phyloP scores from a whole-genome alignment of 345 rosid genomes.

The Camelina hispida region DNA sequence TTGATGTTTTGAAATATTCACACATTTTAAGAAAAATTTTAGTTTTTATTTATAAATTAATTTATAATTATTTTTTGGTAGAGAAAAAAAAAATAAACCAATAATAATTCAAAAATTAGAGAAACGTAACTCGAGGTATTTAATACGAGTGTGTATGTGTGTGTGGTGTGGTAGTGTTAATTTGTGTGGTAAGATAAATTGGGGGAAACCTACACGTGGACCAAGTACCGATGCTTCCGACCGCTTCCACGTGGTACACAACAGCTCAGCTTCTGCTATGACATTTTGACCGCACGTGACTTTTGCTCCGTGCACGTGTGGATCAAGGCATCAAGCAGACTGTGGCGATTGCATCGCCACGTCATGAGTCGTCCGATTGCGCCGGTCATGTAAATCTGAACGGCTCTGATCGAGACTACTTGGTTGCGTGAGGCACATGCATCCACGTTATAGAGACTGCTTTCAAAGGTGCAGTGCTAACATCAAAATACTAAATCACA shows the following conservation, averaged over 20 bases:
- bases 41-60: no score
- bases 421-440: not conserved
- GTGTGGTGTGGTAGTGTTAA: no score
- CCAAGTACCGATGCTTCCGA: constrained; percentile 49
- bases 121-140: constrained; percentile 24
- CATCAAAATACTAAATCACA: not conserved
- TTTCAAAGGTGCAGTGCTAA: not conserved
- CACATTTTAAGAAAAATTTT: no score
- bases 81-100: no score
- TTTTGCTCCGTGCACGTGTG: constrained; percentile 40
- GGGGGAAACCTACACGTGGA: constrained; percentile 35
- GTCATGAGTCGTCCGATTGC: constrained; percentile 37
- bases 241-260: constrained; percentile 36
- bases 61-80: no score
- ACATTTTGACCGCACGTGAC: constrained; percentile 47
- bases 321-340: constrained; percentile 14
- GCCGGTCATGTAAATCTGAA: constrained; percentile 26
- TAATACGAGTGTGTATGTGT: not conserved
- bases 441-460: not conserved
- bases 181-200: constrained; percentile 21
- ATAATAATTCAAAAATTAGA: no score
- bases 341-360: constrained; percentile 29
- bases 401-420: constrained; percentile 19
- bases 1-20: no score
- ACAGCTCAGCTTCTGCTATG: constrained; percentile 42